Percentiles rank a stretch among this genome's conserved stretches.
Evolutionary conservation across 2,329 filamentous ascomycete species (phyloP).

Genomic region (Phaeosphaeriaceae sp.): DNA sequence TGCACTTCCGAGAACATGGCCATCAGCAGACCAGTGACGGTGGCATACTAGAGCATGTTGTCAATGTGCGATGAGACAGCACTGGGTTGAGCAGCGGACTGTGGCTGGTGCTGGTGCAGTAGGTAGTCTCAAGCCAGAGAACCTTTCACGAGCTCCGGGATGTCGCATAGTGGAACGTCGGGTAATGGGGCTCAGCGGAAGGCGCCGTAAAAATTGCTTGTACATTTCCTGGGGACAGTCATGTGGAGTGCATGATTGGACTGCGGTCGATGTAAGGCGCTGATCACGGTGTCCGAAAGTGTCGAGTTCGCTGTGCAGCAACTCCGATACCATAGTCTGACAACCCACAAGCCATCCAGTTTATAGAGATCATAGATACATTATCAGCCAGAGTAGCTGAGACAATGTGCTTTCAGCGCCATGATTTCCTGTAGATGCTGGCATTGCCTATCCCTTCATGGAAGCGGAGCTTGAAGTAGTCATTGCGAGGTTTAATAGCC

Average conservation of each 20-base stretch:
- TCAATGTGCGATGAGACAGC: not conserved
- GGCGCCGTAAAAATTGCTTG: not conserved
- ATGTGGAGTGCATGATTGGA: not conserved
- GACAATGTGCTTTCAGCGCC: too few species aligned
- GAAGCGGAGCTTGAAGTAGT: too few species aligned
- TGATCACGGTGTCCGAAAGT: not conserved
- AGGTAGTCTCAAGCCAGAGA: not conserved
- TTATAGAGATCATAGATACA: not conserved
- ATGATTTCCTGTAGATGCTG: too few species aligned
- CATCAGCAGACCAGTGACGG: not conserved
- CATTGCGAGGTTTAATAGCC: not conserved
- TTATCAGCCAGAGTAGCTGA: not conserved
- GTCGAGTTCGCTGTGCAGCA: not conserved
- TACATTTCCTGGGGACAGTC: not conserved
- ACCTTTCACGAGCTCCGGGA: not conserved
- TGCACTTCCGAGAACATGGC: not conserved
- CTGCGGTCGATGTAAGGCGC: not conserved
- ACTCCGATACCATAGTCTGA: not conserved
- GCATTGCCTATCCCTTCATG: too few species aligned
- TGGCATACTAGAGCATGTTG: not conserved
- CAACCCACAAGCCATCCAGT: not conserved
- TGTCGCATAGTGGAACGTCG: conserved; percentile 2
- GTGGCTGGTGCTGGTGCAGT: not conserved
- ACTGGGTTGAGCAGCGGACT: not conserved
- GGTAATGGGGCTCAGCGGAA: not conserved